These are phyloP conservation scores for Fulvia fulva DNA, from an alignment of 2,329 filamentous ascomycete species.

Conservation along the genomic window DNA sequence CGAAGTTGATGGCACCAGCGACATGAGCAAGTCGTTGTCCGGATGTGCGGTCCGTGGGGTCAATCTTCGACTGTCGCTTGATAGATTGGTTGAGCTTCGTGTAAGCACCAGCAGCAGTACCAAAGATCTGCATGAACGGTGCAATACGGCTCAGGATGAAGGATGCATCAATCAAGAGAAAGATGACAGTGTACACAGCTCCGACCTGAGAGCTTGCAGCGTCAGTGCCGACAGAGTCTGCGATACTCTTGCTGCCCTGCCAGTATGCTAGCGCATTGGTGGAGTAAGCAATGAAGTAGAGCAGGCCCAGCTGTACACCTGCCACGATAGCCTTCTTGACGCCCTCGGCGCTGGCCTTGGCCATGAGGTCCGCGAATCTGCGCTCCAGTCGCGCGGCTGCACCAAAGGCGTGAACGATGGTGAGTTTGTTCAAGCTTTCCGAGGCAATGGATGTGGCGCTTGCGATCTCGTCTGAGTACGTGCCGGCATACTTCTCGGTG, in stretches of 20 bases:
- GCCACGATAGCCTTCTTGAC: slow-evolving; percentile 56
- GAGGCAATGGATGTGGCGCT: slow-evolving; percentile 60
- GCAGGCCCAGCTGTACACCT: slow-evolving; percentile 56
- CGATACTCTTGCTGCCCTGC: slow-evolving; percentile 59
- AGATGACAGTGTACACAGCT: slow-evolving; percentile 53
- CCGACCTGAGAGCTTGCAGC: slow-evolving; percentile 32
- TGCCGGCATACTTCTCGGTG: slow-evolving; percentile 49
- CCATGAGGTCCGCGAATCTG: slow-evolving; percentile 55
- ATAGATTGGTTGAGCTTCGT: slow-evolving; percentile 58
- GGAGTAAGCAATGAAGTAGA: slow-evolving; percentile 66
- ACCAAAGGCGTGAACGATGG: slow-evolving; percentile 43
- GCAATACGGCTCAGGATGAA: slow-evolving; percentile 45
- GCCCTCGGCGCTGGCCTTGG: slow-evolving; percentile 48
- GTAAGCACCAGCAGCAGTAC: slow-evolving; percentile 51
- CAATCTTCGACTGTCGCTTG: slow-evolving; percentile 42
- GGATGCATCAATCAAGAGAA: slow-evolving; percentile 52
- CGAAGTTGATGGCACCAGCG: slow-evolving; percentile 32
- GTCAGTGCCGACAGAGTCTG: slow-evolving; percentile 35
- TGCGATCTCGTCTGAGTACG: slow-evolving; percentile 52
- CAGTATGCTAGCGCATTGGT: slow-evolving; percentile 66
- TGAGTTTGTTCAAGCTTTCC: slow-evolving; percentile 57
- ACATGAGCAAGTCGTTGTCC: slow-evolving; percentile 1
- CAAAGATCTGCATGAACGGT: slow-evolving; percentile 49
- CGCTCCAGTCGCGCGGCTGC: slow-evolving; percentile 57
- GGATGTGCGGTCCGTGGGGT: slow-evolving; percentile 32